A percentile compares a stretch with the other conserved stretches of the same genome.
Conservation (phyloP, 257 asterid genomes). For the Gentiana macrophylla region DNA sequence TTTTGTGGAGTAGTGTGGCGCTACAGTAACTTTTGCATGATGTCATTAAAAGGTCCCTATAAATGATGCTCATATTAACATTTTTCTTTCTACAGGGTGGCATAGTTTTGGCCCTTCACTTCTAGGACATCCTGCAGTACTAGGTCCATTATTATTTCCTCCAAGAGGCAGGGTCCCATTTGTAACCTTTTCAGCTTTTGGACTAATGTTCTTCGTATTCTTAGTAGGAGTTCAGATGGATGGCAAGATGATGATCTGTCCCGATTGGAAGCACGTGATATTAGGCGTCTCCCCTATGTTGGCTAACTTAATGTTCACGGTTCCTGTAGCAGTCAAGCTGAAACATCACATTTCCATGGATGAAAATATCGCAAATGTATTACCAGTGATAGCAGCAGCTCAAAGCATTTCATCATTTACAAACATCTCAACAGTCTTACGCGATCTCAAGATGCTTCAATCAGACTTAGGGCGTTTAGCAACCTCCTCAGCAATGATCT, state of each 20-base stretch:
- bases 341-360: constrained; percentile 21
- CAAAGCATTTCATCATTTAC: constrained; percentile 50
- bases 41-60: too few relatives aligned
- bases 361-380: constrained; percentile 20
- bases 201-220: constrained; percentile 57
- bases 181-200: constrained; percentile 43
- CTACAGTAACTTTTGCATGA: too few relatives aligned
- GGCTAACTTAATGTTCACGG: constrained; percentile 14
- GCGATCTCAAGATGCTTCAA: constrained; percentile 56
- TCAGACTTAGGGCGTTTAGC: constrained; percentile 53
- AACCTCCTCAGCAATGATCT: constrained; percentile 39
- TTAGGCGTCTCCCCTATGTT: constrained; percentile 31
- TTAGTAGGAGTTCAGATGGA: constrained; percentile 52
- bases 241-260: constrained; percentile 37
- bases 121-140: constrained; percentile 23
- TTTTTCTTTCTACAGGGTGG: constrained; percentile 42
- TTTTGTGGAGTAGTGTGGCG: too few relatives aligned
- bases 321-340: constrained; percentile 14
- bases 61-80: too few relatives aligned
- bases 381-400: constrained; percentile 43
- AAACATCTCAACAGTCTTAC: constrained; percentile 43
- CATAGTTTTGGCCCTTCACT: constrained; percentile 58
- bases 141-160: constrained; percentile 38
- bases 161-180: constrained; percentile 30
- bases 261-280: constrained; percentile 26